Base-by-base conservation (phyloP, 768 basidiomycete genomes). In the Panaeolus cyanescens region DNA sequence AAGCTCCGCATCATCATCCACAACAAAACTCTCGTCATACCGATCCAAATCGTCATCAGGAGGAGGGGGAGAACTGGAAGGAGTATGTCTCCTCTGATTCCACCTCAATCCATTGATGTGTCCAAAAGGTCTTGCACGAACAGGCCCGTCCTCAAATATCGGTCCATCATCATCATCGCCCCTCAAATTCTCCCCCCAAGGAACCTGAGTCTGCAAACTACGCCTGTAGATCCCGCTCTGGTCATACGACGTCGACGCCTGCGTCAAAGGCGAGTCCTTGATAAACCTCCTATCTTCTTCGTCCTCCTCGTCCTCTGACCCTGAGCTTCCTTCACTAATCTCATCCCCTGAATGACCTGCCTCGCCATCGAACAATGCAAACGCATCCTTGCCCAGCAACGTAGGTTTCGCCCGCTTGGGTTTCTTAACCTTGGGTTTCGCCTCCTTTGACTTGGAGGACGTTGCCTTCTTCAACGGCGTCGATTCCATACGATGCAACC, bases 301-400 rank as follows among this genome's bases (percentile, higher is more conserved):
- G 68, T 79, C 83, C 67, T 89, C 89, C 28, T 75, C 78, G 25
- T 83, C 80, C 36, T 85, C 82, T 66, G 75, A 80, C 32, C 75
- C 79, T 0, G 87, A 88, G 1, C 77, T 78, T 32, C 90, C 91
- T 58, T 79, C 82, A 66, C 88, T 89, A 58, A 80, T 79, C 67
- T 94, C 93, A 59, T 92, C 91, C 19, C 92, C 93, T 8, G 93
- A 95, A 67, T 93, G 93, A 17, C 73, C 73, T 3, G 93, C 93
- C 69, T 88, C 89, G 32, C 84, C 78, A 65, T 92, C 91, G 56
- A 92, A 79, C 69, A 87, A 78, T 1, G 69, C 67, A 71, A 83
- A 71, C 34, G 61, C 69, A 56, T 70, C 68, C 36, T 42, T 67
- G 33, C 63, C 67, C 20, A 74, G 66, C 2, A 71, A 61, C 8